Percentiles rank a stretch among this genome's conserved stretches.
These are phyloP conservation scores for Blastomyces gilchristii DNA, from an alignment of 2,329 filamentous ascomycete genomes.

Conservation along the genomic window DNA sequence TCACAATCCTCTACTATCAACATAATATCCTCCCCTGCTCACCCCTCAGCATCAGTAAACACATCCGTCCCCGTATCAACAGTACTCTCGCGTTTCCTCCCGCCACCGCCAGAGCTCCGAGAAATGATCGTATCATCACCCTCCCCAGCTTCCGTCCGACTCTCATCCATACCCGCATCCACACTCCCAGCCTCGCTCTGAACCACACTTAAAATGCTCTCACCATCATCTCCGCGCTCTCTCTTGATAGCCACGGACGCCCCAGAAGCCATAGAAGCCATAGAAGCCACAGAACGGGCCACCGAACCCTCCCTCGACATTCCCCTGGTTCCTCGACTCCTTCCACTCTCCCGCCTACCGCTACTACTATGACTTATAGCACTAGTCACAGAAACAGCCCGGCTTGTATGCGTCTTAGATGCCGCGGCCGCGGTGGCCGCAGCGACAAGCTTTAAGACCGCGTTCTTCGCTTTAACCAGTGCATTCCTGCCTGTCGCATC, in stretches of 20 bases:
- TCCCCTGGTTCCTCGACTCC: background rate
- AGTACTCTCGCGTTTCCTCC: constrained; percentile 5
- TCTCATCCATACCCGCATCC: background rate
- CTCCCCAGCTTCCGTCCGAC: constrained; percentile 5
- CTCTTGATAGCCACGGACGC: background rate
- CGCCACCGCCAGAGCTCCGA: background rate
- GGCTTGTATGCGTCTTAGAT: background rate
- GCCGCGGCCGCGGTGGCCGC: background rate
- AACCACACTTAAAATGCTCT: background rate
- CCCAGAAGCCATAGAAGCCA: background rate
- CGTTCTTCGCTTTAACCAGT: constrained; percentile 38
- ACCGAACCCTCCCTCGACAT: background rate
- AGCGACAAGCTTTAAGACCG: constrained; percentile 31
- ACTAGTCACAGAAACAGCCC: constrained; percentile 3
- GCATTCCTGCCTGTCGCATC: constrained; percentile 37
- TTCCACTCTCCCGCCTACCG: constrained; percentile 1
- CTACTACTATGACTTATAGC: background rate
- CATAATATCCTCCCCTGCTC: background rate
- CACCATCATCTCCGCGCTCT: constrained; percentile 4
- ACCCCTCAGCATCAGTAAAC: constrained; percentile 10
- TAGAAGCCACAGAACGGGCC: background rate
- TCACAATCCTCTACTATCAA: background rate
- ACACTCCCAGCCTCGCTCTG: background rate
- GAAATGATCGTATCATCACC: constrained; percentile 14
- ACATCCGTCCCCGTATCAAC: constrained; percentile 10